phyloP scores from a whole-genome alignment of 2,329 filamentous ascomycete genomes.

The Fusarium hostae region DNA sequence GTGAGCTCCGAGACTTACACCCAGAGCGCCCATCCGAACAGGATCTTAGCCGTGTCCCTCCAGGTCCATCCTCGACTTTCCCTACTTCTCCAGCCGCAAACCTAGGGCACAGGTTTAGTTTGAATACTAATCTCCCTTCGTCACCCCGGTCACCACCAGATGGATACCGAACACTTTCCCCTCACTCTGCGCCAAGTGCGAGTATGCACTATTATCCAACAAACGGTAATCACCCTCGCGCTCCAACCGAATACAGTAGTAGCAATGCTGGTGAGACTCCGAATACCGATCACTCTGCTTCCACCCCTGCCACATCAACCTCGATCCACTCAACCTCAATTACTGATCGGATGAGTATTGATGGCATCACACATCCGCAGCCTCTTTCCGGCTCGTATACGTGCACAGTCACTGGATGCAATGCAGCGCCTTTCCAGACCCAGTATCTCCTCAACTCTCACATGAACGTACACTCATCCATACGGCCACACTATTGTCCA shows the following conservation, averaged over 20 bases:
- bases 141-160: conserved; percentile 64
- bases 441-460: conserved; percentile 83
- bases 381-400: conserved; percentile 64
- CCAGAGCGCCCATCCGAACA: conserved; percentile 49
- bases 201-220: conserved; percentile 53
- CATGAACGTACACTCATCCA: conserved; percentile 75
- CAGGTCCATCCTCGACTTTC: conserved; percentile 43
- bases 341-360: conserved; percentile 67
- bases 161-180: conserved; percentile 59
- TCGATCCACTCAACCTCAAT: conserved; percentile 46
- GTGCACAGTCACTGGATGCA: conserved; percentile 73
- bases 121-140: conserved; percentile 48
- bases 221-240: conserved; percentile 49
- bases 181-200: conserved; percentile 54
- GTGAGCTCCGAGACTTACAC: conserved; percentile 49
- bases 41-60: conserved; percentile 43
- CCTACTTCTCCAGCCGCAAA: conserved; percentile 49
- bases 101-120: conserved; percentile 45
- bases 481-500: conserved; percentile 73
- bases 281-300: conserved; percentile 56
- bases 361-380: conserved; percentile 65
- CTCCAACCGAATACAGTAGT: conserved; percentile 56
- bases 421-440: conserved; percentile 79
- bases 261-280: conserved; percentile 60
- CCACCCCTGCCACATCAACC: conserved; percentile 54